These are phyloP conservation scores for Evernia prunastri DNA, from an alignment of 495 filamentous ascomycete genomes.

Conservation along the genomic window DNA sequence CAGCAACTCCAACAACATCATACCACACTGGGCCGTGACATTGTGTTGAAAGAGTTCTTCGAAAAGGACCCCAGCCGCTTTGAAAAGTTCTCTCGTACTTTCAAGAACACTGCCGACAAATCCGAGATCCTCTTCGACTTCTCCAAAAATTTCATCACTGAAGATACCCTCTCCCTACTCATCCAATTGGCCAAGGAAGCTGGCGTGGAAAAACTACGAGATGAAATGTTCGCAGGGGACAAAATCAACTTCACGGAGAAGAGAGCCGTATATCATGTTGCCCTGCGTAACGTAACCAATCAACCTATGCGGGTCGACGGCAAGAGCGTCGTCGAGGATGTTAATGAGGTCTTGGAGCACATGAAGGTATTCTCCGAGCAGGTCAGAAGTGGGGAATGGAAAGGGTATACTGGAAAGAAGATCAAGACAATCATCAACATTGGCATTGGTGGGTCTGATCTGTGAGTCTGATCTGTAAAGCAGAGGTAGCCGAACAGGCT, in stretches of 20 bases:
- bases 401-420: conserved; percentile 96
- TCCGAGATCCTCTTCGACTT: conserved; percentile 93
- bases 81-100: conserved; percentile 78
- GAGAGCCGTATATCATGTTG: conserved; percentile 91
- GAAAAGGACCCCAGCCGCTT: conserved; percentile 82
- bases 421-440: conserved; percentile 95
- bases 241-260: conserved; percentile 99
- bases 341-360: conserved; percentile 85
- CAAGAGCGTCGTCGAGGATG: conserved; percentile 89
- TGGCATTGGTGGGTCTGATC: conserved; percentile 95
- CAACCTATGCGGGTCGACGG: conserved; percentile 89
- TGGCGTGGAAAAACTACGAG: conserved; percentile 81
- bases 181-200: conserved; percentile 88
- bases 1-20: conserved; percentile 83
- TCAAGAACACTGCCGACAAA: conserved; percentile 70
- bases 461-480: conserved; percentile 52
- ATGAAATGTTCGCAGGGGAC: conserved; percentile 94
- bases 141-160: conserved; percentile 95
- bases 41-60: conserved; percentile 91
- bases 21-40: conserved; percentile 70
- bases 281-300: conserved; percentile 80
- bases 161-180: conserved; percentile 81
- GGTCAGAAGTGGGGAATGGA: conserved; percentile 92
- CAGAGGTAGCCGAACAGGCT: conserved; percentile 26
- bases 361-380: conserved; percentile 97